These are phyloP conservation scores for Termitomyces sp. DNA, from an alignment of 768 basidiomycete genomes.

Conservation along the genomic window DNA sequence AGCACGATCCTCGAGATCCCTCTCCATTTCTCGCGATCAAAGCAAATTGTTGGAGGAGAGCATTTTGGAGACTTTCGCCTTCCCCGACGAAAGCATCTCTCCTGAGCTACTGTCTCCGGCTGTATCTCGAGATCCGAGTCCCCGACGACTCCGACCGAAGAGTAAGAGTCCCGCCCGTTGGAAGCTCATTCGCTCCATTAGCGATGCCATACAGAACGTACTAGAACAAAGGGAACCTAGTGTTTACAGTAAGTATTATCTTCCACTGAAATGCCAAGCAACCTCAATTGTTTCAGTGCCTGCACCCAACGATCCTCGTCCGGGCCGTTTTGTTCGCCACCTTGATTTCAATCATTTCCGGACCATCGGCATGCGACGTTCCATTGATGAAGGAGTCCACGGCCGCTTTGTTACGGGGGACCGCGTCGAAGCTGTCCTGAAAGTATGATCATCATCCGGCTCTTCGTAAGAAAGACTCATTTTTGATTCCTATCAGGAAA, in stretches of 20 bases:
- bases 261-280: neutral
- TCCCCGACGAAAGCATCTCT: conserved; percentile 67
- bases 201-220: conserved; percentile 69
- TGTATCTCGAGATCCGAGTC: conserved; percentile 80
- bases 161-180: conserved; percentile 81
- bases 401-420: conserved; percentile 92
- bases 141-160: conserved; percentile 65
- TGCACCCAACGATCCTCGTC: conserved; percentile 59
- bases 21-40: conserved; percentile 25
- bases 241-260: conserved; percentile 50
- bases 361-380: conserved; percentile 92
- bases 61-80: conserved; percentile 50
- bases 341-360: conserved; percentile 96
- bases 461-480: neutral
- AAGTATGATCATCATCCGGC: conserved; percentile 38
- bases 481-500: conserved; percentile 51
- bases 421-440: conserved; percentile 71
- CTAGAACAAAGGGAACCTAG: conserved; percentile 59
- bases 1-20: conserved; percentile 36
- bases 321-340: conserved; percentile 78
- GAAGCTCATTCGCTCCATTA: conserved; percentile 76
- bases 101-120: conserved; percentile 73
- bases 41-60: conserved; percentile 52
- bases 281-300: conserved; percentile 42
- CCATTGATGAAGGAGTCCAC: conserved; percentile 82